These are phyloP conservation scores for Cladophialophora bantiana DNA, from an alignment of 2,329 filamentous ascomycete species.

Conservation along the genomic window DNA sequence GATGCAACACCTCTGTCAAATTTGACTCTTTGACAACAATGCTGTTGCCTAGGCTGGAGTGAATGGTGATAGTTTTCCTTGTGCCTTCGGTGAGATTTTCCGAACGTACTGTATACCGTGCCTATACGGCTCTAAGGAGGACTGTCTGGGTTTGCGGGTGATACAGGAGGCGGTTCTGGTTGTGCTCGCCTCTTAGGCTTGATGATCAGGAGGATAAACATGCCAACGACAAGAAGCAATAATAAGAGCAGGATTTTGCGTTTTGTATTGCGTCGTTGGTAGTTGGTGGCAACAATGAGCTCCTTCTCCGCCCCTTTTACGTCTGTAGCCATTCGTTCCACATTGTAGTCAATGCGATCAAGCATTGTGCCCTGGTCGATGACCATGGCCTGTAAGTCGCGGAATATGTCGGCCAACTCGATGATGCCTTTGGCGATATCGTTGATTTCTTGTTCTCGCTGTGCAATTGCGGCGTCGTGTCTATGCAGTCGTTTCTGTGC, in stretches of 20 bases:
- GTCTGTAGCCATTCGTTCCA: conserved; percentile 91
- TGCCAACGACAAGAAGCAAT: conserved; percentile 79
- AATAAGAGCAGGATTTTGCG: conserved; percentile 92
- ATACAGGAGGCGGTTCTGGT: conserved; percentile 25
- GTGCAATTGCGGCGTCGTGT: conserved; percentile 84
- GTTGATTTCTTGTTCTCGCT: conserved; percentile 95
- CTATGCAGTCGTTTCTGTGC: conserved; percentile 66
- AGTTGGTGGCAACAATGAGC: conserved; percentile 76
- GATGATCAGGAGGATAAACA: conserved; percentile 82
- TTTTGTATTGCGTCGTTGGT: conserved; percentile 87
- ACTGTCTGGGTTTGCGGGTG: conserved; percentile 22
- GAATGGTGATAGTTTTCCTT: background rate
- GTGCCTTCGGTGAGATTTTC: background rate
- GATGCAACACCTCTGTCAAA: background rate
- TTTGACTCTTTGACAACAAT: background rate
- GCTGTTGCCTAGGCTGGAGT: background rate
- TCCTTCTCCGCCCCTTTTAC: conserved; percentile 94
- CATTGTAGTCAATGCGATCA: conserved; percentile 96
- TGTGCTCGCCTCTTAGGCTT: conserved; percentile 68
- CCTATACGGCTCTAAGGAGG: conserved; percentile 11
- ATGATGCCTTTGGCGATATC: conserved; percentile 99
- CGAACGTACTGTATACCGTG: background rate
- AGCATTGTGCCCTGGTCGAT: conserved; percentile 91
- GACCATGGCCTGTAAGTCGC: conserved; percentile 94
- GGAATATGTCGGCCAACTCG: conserved; percentile 93